Conservation (phyloP, 306 rosid genomes). For the Quercus robur region DNA sequence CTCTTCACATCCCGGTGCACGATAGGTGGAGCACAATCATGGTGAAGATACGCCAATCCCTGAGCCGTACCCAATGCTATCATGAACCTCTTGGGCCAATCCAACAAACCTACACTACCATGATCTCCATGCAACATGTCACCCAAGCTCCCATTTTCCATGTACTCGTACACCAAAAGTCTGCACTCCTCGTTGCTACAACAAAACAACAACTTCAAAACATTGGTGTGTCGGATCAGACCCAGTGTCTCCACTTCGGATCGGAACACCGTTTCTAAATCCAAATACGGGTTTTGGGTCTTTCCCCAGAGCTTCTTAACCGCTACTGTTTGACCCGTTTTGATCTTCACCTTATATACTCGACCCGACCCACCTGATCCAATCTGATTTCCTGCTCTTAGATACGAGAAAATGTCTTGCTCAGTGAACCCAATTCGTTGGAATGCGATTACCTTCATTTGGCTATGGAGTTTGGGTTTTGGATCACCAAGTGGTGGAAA, state of each 20-base stretch:
- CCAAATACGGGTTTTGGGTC: slow-evolving; percentile 21
- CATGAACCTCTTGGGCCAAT: slow-evolving; percentile 48
- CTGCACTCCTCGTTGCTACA: slow-evolving; percentile 56
- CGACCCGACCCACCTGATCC: slow-evolving; percentile 75
- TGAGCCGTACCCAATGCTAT: slow-evolving; percentile 69
- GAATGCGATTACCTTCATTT: slow-evolving; percentile 43
- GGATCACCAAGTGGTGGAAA: background rate
- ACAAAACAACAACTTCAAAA: slow-evolving; percentile 66
- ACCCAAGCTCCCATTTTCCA: slow-evolving; percentile 80
- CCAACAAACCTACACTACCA: slow-evolving; percentile 20
- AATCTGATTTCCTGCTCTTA: slow-evolving; percentile 48
- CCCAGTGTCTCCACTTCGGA: slow-evolving; percentile 80
- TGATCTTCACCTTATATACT: slow-evolving; percentile 55
- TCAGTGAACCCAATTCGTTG: slow-evolving; percentile 57
- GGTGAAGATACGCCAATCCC: slow-evolving; percentile 77
- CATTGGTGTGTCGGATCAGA: slow-evolving; percentile 69
- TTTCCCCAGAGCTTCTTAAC: slow-evolving; percentile 67
- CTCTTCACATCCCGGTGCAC: slow-evolving; percentile 92
- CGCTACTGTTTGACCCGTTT: slow-evolving; percentile 61
- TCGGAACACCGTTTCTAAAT: slow-evolving; percentile 41
- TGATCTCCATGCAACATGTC: slow-evolving; percentile 59
- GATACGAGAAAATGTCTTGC: slow-evolving; percentile 47
- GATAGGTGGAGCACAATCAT: slow-evolving; percentile 65
- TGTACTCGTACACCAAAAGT: slow-evolving; percentile 67
- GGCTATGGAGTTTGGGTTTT: slow-evolving; percentile 27